These are phyloP conservation scores for Lavandula angustifolia DNA, from an alignment of 257 asterid genomes.

Conservation along the genomic window DNA sequence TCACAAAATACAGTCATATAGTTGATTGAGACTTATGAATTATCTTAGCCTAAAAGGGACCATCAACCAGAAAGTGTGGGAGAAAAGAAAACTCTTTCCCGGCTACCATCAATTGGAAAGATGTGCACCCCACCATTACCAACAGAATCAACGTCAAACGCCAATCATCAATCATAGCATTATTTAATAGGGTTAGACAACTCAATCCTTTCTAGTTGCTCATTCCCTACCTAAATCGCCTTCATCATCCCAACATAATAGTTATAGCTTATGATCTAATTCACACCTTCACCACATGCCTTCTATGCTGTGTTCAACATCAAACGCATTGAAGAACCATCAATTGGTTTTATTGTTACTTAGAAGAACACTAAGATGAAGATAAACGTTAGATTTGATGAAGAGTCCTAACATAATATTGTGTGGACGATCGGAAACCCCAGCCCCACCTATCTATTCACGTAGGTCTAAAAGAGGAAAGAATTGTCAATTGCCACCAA, in stretches of 20 bases:
- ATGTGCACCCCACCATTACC: conserved; percentile 2
- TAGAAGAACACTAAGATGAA: neutral
- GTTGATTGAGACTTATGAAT: conserved; percentile 11
- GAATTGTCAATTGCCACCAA: conserved; percentile 11
- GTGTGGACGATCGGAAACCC: conserved; percentile 3
- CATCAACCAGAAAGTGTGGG: neutral
- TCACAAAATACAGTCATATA: neutral
- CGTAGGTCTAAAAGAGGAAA: conserved; percentile 9
- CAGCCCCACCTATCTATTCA: conserved; percentile 12
- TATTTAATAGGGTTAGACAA: neutral
- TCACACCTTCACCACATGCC: conserved; percentile 12
- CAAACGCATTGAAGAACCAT: conserved; percentile 16
- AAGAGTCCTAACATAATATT: neutral
- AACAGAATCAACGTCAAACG: neutral
- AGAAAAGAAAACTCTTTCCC: neutral
- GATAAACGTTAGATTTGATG: neutral
- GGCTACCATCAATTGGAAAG: neutral
- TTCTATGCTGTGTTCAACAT: neutral
- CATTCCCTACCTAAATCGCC: conserved; percentile 12
- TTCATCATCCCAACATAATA: neutral
- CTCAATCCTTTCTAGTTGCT: conserved; percentile 23
- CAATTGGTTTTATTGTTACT: neutral
- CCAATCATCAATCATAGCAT: neutral
- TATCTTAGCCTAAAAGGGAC: neutral
- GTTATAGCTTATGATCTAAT: conserved; percentile 1